Conservation (phyloP, 306 rosid genomes). For the Pueraria montana region DNA sequence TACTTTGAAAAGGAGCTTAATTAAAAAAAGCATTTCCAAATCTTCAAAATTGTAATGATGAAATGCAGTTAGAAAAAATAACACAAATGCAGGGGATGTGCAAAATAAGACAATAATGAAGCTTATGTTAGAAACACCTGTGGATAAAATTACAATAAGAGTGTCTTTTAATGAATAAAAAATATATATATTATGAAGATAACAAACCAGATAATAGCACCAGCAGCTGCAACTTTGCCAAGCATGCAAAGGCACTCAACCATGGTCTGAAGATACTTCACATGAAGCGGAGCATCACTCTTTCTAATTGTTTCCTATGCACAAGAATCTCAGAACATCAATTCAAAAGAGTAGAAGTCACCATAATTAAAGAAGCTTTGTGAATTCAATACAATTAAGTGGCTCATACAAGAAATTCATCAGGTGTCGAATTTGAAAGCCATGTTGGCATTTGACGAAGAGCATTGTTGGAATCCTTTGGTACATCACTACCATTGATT, state of each 20-base stretch:
- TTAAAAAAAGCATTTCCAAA: constrained; percentile 11
- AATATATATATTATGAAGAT: constrained; percentile 43
- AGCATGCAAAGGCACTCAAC: constrained; percentile 98
- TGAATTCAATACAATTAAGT: constrained; percentile 36
- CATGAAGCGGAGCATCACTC: constrained; percentile 89
- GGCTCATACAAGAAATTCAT: constrained; percentile 93
- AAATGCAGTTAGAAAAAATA: constrained; percentile 11
- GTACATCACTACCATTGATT: constrained; percentile 70
- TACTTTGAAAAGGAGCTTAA: constrained; percentile 17
- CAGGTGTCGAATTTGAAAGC: constrained; percentile 95
- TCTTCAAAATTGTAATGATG: constrained; percentile 15
- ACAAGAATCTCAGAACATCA: constrained; percentile 55
- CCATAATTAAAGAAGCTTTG: constrained; percentile 43
- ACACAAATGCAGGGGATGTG: background rate
- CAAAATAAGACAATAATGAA: background rate
- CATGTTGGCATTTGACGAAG: constrained; percentile 86
- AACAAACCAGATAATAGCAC: constrained; percentile 96
- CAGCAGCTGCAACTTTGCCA: constrained; percentile 98
- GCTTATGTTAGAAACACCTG: constrained; percentile 12
- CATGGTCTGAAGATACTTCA: constrained; percentile 97
- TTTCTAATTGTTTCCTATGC: constrained; percentile 87
- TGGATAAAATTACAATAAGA: constrained; percentile 32
- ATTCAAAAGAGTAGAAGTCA: constrained; percentile 41
- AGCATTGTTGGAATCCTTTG: constrained; percentile 63
- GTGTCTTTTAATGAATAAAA: constrained; percentile 30